phyloP scores from a whole-genome alignment of 768 basidiomycete genomes.

The Pholiota conissans region DNA sequence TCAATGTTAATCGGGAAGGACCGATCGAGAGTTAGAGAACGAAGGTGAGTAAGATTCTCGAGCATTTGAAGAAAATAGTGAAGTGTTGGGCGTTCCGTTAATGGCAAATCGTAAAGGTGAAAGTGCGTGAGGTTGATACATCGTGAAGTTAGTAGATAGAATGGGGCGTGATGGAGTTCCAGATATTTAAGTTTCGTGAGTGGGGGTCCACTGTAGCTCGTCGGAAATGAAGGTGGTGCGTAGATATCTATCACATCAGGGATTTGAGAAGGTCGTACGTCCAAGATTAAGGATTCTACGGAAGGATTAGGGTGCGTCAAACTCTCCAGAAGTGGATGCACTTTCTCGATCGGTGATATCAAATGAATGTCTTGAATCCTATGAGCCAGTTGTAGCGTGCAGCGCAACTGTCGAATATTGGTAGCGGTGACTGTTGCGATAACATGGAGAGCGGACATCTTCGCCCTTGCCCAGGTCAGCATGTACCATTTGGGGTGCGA shows the following conservation, averaged over 20 bases:
- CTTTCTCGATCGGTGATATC: conserved; percentile 31
- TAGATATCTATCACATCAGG: conserved; percentile 18
- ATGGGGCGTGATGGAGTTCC: conserved; percentile 35
- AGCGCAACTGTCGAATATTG: conserved; percentile 30
- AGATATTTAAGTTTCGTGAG: conserved; percentile 31
- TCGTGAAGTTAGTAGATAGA: conserved; percentile 36
- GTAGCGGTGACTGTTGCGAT: conserved; percentile 27
- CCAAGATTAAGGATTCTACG: conserved; percentile 32
- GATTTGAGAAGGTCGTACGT: conserved; percentile 24
- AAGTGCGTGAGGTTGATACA: conserved; percentile 35
- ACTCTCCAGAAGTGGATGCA: conserved; percentile 32
- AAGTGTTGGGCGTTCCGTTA: conserved; percentile 34
- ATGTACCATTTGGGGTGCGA: conserved; percentile 32
- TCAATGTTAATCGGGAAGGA: conserved; percentile 32
- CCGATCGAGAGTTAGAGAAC: conserved; percentile 33
- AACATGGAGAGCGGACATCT: conserved; percentile 31
- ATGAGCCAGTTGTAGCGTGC: conserved; percentile 34
- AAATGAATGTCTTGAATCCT: conserved; percentile 35
- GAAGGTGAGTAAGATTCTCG: conserved; percentile 30
- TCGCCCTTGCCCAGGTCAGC: conserved; percentile 31
- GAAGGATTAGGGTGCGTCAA: conserved; percentile 35
- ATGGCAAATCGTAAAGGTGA: conserved; percentile 35
- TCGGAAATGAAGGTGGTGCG: conserved; percentile 28
- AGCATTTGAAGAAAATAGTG: conserved; percentile 33
- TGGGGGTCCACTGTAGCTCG: conserved; percentile 22